Base-by-base conservation (phyloP, 2,329 filamentous ascomycete genomes). In the Xylariaceae sp. region DNA sequence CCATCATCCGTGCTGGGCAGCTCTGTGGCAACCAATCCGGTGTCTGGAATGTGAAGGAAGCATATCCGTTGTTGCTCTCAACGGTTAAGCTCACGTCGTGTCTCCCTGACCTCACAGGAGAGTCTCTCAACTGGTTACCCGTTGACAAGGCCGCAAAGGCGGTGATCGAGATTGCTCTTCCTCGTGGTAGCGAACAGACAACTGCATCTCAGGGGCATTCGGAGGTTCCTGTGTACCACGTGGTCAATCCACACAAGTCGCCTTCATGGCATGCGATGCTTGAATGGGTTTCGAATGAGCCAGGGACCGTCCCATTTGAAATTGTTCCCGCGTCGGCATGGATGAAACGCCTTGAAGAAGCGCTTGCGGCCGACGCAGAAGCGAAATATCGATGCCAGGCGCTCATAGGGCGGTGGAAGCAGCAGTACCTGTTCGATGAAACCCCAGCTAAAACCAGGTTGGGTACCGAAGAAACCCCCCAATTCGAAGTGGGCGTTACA, bases 351-450 rank as follows among this genome's bases (percentile, higher is more conserved):
- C 67, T 82, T 53, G 72, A 77, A 58, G 55, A 59, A 13, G 53
- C 53, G 13, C 37, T 64, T 7, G 23, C 39, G n/a, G n/a, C 15
- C 18, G 45, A 57, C 9, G 34, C 47, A 15, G 66, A 66, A 45
- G 65, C 57, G 11, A 68, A 74, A 34, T 75, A 82, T 68, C 76
- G 78, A 0, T 68, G 68, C 1, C 64, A 76, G 73, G 55, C 68
- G 55, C 69, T 84, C 50, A 64, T 83, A 35, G 77, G 76, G 4
- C 68, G 80, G 39, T 84, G 81, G 81, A 77, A 76, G 64, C 70
- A 72, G 55, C 72, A 71, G 3, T 80, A 78, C 66, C 15, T 15
- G 45, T 53, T 15, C 11, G 17, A 54, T 15, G 53, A 15, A 37
- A 42, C 13, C 13, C 50, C 30, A 7, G 57, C 10, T 52, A 53